Percentiles rank a stretch among this genome's conserved stretches.
These are phyloP conservation scores for Stereum hirsutum DNA, from an alignment of 1,284 basidiomycete species.

Conservation along the genomic window DNA sequence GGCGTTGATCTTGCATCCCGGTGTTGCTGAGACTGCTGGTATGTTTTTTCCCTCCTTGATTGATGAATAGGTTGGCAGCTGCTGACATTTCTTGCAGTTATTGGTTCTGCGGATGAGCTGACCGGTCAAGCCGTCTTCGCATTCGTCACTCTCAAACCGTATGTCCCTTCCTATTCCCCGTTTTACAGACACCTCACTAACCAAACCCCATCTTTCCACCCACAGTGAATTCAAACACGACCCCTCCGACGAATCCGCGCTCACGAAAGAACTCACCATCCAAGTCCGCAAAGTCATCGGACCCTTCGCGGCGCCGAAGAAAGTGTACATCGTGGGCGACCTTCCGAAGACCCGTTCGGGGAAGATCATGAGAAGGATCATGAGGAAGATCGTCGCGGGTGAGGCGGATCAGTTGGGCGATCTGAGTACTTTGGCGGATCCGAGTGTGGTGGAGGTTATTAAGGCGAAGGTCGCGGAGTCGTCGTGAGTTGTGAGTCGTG, in stretches of 20 bases:
- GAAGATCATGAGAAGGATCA: constrained; percentile 92
- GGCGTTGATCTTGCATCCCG: constrained; percentile 88
- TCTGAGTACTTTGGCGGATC: constrained; percentile 85
- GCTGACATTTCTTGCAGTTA: constrained; percentile 35
- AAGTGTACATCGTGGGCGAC: constrained; percentile 79
- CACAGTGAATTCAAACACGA: constrained; percentile 76
- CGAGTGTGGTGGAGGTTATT: constrained; percentile 73
- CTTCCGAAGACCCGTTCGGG: constrained; percentile 97
- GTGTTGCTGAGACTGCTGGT: constrained; percentile 91
- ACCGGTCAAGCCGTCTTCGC: constrained; percentile 84
- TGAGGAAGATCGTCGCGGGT: constrained; percentile 92
- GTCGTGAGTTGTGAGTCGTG: too few relatives aligned
- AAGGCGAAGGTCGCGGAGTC: constrained; percentile 58
- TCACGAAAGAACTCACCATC: constrained; percentile 84
- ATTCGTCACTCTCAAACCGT: constrained; percentile 80
- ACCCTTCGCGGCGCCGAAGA: constrained; percentile 93
- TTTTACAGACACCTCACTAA: background rate
- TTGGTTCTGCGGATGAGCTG: constrained; percentile 83
- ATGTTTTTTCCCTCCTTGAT: constrained; percentile 10
- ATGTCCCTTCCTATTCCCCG: constrained; percentile 16
- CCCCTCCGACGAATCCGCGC: constrained; percentile 53
- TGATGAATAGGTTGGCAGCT: background rate
- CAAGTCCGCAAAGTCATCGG: constrained; percentile 96
- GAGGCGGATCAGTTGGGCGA: constrained; percentile 94
- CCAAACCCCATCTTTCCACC: constrained; percentile 8